Percentiles rank a stretch among this genome's conserved stretches.
These are phyloP conservation scores for Alternaria panax DNA, from an alignment of 2,329 filamentous ascomycete species.

Conservation along the genomic window DNA sequence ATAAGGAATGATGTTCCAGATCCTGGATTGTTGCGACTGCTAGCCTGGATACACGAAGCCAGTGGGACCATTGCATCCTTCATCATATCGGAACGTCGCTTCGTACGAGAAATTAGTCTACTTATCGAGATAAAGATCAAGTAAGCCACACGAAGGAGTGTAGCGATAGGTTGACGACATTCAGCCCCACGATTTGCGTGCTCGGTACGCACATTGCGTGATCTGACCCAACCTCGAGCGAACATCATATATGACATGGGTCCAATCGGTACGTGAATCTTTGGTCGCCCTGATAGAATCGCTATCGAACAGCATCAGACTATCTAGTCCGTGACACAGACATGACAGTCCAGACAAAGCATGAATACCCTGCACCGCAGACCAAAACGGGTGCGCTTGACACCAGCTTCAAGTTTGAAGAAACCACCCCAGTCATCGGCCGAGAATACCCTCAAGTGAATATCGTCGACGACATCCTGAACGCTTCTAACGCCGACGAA, in stretches of 20 bases:
- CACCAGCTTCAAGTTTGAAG: constrained; percentile 38
- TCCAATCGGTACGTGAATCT: neutral
- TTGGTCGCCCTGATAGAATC: neutral
- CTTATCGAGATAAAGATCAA: neutral
- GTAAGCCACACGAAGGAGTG: neutral
- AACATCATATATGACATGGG: neutral
- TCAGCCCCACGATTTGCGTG: neutral
- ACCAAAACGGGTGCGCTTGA: constrained; percentile 24
- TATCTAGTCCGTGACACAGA: neutral
- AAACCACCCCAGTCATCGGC: constrained; percentile 69
- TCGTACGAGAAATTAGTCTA: neutral
- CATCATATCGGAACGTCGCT: neutral
- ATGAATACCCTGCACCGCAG: constrained; percentile 10
- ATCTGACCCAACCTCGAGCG: neutral
- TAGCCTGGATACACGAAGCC: neutral
- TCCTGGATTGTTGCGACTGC: neutral
- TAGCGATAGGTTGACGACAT: neutral
- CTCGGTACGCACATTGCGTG: neutral
- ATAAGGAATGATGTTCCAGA: neutral
- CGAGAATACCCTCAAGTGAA: constrained; percentile 66
- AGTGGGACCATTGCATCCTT: neutral
- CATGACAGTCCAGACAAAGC: neutral
- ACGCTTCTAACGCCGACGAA: constrained; percentile 68
- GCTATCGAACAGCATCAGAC: neutral
- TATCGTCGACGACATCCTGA: constrained; percentile 66